Conservation (phyloP, 352 stramenopile species). For the Achlya hypogyna region DNA sequence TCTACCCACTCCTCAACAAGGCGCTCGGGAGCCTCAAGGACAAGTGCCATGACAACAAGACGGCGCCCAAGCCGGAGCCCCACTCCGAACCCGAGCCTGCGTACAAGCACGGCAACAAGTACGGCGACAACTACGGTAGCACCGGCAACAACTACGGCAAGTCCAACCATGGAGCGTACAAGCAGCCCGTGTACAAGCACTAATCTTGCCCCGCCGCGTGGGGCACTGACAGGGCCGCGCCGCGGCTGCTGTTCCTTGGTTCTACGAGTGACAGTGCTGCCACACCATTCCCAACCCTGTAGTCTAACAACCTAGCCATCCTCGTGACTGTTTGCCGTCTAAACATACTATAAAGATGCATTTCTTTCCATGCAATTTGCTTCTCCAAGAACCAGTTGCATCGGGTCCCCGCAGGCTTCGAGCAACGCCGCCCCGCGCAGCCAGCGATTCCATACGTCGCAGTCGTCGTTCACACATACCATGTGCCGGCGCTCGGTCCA, state of each 20-base stretch:
- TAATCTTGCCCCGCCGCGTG: not conserved
- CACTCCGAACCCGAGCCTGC: not conserved
- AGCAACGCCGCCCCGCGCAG: not conserved
- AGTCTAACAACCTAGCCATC: not conserved
- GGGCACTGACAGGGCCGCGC: conserved; percentile 14
- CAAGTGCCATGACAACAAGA: not conserved
- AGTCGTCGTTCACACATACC: conserved; percentile 5
- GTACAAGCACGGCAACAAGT: conserved; percentile 2
- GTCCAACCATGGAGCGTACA: not conserved
- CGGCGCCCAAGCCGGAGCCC: not conserved
- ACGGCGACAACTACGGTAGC: not conserved
- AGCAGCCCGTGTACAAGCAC: not conserved
- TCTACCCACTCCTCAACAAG: not conserved
- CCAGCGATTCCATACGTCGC: conserved; percentile 16
- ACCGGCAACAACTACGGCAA: not conserved
- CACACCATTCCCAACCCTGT: not conserved
- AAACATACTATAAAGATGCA: not conserved
- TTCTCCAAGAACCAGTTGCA: not conserved
- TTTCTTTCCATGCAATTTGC: not conserved
- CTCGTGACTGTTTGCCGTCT: not conserved
- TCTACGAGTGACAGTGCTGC: conserved; percentile 17
- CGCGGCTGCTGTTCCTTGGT: conserved; percentile 18
- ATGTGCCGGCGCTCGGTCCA: not conserved
- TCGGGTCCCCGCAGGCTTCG: not conserved
- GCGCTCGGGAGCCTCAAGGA: not conserved